Percentiles rank a stretch among this genome's conserved stretches.
phyloP scores from a whole-genome alignment of 805 yeast species.

The Metschnikowia cubensis region DNA sequence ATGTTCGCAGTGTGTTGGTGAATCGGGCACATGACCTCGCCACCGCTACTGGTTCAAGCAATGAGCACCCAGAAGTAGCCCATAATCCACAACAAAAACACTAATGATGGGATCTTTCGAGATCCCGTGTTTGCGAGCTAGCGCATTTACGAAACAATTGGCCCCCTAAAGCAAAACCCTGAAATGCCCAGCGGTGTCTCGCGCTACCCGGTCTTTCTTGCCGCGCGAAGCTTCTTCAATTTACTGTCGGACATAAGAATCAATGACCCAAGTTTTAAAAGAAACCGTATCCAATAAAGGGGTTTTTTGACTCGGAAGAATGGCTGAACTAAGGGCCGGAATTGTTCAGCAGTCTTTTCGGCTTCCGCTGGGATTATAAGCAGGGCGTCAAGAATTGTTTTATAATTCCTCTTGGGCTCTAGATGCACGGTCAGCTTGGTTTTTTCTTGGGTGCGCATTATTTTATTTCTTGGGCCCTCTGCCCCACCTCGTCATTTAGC shows the following conservation, averaged over 20 bases:
- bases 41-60: neutral
- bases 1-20: conserved; percentile 1
- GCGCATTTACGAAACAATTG: neutral
- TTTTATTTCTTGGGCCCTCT: conserved; percentile 1
- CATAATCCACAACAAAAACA: neutral
- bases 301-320: too few species aligned
- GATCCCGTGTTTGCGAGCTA: neutral
- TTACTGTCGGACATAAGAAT: neutral
- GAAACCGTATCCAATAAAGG: too few species aligned
- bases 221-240: neutral
- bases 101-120: neutral
- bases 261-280: neutral
- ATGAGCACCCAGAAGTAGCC: neutral
- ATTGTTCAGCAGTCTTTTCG: too few species aligned
- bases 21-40: conserved; percentile 3
- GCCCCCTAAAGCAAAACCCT: neutral
- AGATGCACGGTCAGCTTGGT: neutral
- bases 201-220: conserved; percentile 1
- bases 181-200: neutral
- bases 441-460: conserved; percentile 4
- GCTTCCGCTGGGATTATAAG: neutral
- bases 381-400: neutral
- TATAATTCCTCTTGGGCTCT: neutral
- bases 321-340: too few species aligned
- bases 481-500: conserved; percentile 1